Base-by-base conservation (phyloP, 345 rosid species). In the Erodium maritimum region DNA sequence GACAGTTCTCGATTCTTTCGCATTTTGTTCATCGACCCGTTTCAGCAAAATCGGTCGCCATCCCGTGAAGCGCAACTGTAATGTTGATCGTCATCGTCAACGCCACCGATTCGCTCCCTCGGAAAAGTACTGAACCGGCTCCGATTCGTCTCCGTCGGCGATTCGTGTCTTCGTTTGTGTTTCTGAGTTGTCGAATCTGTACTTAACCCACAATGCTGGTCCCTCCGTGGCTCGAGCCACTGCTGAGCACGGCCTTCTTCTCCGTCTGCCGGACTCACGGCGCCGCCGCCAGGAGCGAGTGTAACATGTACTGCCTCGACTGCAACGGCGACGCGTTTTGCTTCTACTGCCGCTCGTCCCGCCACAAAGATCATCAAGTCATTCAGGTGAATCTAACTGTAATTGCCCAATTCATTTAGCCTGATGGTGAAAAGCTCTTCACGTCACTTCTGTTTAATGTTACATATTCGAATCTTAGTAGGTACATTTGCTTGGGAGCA, bases 301-400 rank as follows among this genome's bases (percentile, higher is more conserved):
- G 90, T 65, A 91, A 91, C 66, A 82, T 91, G 96, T 91, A 73
- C 72, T 91, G 97, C 59, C 66, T 91, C 46, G 95, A 82, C 45
- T 91, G 97, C 51, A 70, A 60, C 21, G 79, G 69, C 52, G 73
- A 66, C 9, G 80, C 91, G 46, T 87, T 87, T 67, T 90, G 94
- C 71, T 80, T 82, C 71, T 87, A 85, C 57, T 90, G 97, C 72
- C 90, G 91, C 19, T 82, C 97, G 19, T 78, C 88, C 10, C 71
- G 62, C 61, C 97, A 90, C 77, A 77, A 75, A 50, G 90, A 86
- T 61, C 97, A 90, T 61, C 82, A 71, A 25, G 91, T 84, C 24
- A 77, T 90, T 57, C 97, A 90, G 89, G 96, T 82, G 50, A 58
- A 17, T 16, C 21, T 55, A 29, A 29, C 8, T 29, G 34, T 29